A percentile compares a stretch with the other conserved stretches of the same genome.
phyloP scores from a whole-genome alignment of 768 basidiomycete species.

The Rhodosporidiobolus sp. region DNA sequence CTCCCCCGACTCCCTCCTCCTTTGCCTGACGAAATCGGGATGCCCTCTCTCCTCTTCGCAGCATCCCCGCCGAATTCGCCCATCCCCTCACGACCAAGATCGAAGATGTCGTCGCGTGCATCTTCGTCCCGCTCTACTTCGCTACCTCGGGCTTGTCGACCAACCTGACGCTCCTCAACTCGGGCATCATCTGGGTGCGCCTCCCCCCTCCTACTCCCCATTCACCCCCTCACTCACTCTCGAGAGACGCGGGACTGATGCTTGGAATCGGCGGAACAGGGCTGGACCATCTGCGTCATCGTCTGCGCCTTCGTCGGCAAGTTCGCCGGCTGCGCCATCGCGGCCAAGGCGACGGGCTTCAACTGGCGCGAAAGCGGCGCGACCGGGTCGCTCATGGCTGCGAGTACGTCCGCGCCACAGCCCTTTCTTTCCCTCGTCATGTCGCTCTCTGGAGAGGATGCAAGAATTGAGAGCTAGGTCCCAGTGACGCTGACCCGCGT shows the following conservation, averaged over 20 bases:
- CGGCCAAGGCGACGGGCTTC: conserved; percentile 65
- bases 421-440: conserved; percentile 47
- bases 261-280: too few species aligned
- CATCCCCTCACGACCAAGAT: conserved; percentile 77
- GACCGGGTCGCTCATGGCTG: conserved; percentile 86
- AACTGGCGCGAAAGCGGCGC: conserved; percentile 72
- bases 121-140: conserved; percentile 61
- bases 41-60: too few species aligned
- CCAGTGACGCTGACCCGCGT: too few species aligned
- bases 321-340: conserved; percentile 64
- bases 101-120: conserved; percentile 63
- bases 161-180: conserved; percentile 71
- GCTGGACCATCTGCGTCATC: conserved; percentile 70
- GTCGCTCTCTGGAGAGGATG: too few species aligned
- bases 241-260: neutral
- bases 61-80: conserved; percentile 74
- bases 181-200: conserved; percentile 65
- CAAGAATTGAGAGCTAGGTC: too few species aligned
- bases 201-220: too few species aligned
- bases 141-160: conserved; percentile 80
- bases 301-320: conserved; percentile 74
- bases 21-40: too few species aligned
- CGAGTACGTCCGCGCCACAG: too few species aligned
- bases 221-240: neutral
- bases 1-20: too few species aligned